A percentile compares a stretch with the other conserved stretches of the same genome.
These are phyloP conservation scores for Mortierella sp. DNA, from an alignment of 371 early-diverging fungal genomes.

Conservation along the genomic window DNA sequence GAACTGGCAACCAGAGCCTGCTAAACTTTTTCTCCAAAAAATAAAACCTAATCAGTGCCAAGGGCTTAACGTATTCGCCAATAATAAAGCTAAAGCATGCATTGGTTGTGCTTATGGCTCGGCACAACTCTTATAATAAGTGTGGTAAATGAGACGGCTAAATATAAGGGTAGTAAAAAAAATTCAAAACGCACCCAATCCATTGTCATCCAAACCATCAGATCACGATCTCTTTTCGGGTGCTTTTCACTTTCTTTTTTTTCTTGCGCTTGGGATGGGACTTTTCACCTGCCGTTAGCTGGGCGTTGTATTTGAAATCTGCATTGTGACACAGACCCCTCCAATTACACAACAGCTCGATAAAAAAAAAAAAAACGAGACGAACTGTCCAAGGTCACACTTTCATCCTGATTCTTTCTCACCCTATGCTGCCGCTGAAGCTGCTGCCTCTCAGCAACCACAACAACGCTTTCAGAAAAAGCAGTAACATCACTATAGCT, in stretches of 20 bases:
- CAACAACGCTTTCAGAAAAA: not conserved
- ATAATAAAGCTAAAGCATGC: too few species aligned
- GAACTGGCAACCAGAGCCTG: slow-evolving; percentile 48
- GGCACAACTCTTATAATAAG: too few species aligned
- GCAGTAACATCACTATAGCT: slow-evolving; percentile 5
- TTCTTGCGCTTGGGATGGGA: too few species aligned
- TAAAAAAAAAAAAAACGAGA: too few species aligned
- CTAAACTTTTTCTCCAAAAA: slow-evolving; percentile 55
- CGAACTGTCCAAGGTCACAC: not conserved
- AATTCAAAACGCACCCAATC: slow-evolving; percentile 2
- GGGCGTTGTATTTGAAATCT: not conserved
- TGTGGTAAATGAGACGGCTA: not conserved
- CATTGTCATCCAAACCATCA: not conserved
- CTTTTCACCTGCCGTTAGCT: not conserved
- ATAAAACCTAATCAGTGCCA: not conserved
- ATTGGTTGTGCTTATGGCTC: too few species aligned
- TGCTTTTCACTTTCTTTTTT: too few species aligned
- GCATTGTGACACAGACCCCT: not conserved
- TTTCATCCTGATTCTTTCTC: not conserved
- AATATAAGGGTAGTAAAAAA: not conserved
- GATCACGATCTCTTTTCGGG: not conserved
- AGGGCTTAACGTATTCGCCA: too few species aligned
- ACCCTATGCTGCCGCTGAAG: not conserved
- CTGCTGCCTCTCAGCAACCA: not conserved
- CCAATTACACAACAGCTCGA: too few species aligned